Base-by-base conservation (phyloP, 805 yeast genomes). In the Barnettozyma sp. region DNA sequence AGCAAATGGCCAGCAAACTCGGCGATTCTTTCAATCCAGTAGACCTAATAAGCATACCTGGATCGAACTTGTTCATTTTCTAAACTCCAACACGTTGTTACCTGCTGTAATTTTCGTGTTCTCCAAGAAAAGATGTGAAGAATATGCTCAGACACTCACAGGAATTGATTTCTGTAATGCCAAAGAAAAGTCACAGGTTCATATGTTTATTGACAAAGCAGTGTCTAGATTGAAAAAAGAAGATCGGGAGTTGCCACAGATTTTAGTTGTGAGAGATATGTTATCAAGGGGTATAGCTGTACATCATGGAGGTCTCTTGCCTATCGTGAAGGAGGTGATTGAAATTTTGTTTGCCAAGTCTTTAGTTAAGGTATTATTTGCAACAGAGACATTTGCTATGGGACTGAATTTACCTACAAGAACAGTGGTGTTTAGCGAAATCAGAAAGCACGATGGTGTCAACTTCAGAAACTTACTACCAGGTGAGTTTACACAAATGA, bases 331-430 rank as follows among this genome's bases (percentile, higher is more conserved):
- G 52, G 97, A 88, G 54, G 76, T 86, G 30, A 88, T 88, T 44
- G 98, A 92, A 59, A 88, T 92, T 38, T 61, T 92, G 32, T 92
- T 92, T 62, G 78, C 97, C 0, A 80, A 76, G 48, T 79, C 94
- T 0, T 66, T 90, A 34, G 83, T 92, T 29, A 88, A 87, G 57
- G 92, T 90, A 2, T 63, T 92, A 35, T 92, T 92, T 64, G 97
- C 98, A 0, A 92, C 98, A 0, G 98, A 92, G 59, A 92, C 98
- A 0, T 90, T 92, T 68, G 97, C 98, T 6, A 92, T 92, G 97
- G 98, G 98, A 11, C 71, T 92, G 55, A 92, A 92, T 55, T 66
- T 92, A 53, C 98, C 98, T 10, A 90, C 98, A 0, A 78, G 95
- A 62, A 92, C 98, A 0, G 98, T 92, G 23, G 88, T 90, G 1